A percentile compares a stretch with the other conserved stretches of the same genome.
Evolutionary conservation across 2,329 filamentous ascomycete genomes (phyloP).

Genomic region (Emmonsia crescens): DNA sequence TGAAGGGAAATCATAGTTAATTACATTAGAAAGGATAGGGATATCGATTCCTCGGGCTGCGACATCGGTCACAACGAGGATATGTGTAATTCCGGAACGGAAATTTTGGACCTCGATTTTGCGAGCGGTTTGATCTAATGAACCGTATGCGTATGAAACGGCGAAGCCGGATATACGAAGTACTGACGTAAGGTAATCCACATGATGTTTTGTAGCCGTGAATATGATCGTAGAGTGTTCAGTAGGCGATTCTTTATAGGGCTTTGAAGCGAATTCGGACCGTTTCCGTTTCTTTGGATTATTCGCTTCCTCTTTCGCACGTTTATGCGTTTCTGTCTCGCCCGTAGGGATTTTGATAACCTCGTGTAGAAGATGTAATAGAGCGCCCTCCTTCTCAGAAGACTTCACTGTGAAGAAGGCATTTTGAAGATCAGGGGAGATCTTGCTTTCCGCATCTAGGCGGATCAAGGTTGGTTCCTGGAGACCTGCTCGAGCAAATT

Average conservation of each 20-base stretch:
- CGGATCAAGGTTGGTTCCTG: slow-evolving; percentile 87
- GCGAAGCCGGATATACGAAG: slow-evolving; percentile 73
- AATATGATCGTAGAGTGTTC: slow-evolving; percentile 92
- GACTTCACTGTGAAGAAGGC: slow-evolving; percentile 92
- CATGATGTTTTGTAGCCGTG: slow-evolving; percentile 89
- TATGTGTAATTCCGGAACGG: slow-evolving; percentile 69
- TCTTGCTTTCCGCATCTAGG: slow-evolving; percentile 87
- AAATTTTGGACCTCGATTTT: slow-evolving; percentile 90
- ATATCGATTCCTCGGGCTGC: slow-evolving; percentile 97
- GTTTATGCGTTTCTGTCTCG: slow-evolving; percentile 42
- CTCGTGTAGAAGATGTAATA: slow-evolving; percentile 80
- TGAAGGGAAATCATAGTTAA: slow-evolving; percentile 96
- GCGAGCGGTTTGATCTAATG: slow-evolving; percentile 85
- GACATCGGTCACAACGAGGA: slow-evolving; percentile 92
- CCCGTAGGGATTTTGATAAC: slow-evolving; percentile 82
- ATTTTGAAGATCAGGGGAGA: slow-evolving; percentile 90
- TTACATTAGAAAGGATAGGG: slow-evolving; percentile 86
- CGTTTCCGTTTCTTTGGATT: slow-evolving; percentile 37
- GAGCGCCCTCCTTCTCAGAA: slow-evolving; percentile 82
- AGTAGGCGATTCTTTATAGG: slow-evolving; percentile 60
- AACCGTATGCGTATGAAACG: slow-evolving; percentile 89
- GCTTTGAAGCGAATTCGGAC: slow-evolving; percentile 39
- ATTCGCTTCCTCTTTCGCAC: slow-evolving; percentile 36
- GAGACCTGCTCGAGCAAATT: slow-evolving; percentile 86
- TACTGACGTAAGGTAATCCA: slow-evolving; percentile 81